Percentiles rank a stretch among this genome's conserved stretches.
phyloP scores from a whole-genome alignment of 148 eudicot species.

The Vaccinium darrowii region DNA sequence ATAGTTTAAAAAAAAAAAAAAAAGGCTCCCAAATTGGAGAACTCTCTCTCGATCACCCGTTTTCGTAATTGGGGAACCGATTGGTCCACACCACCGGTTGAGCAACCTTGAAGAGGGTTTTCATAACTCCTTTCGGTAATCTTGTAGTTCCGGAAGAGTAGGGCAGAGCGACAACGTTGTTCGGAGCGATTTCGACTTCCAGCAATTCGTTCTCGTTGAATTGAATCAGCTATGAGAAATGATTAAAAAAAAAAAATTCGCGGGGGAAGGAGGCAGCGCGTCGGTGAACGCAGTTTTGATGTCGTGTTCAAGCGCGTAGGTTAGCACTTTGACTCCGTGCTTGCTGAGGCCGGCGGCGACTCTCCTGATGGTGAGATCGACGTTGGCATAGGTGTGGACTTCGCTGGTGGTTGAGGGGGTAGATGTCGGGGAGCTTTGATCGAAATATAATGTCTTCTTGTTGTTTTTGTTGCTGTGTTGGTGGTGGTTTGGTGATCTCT shows the following conservation, averaged over 20 bases:
- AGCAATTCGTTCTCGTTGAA: too few species aligned
- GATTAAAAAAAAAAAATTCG: slow-evolving; percentile 21
- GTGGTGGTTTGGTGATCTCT: slow-evolving; percentile 20
- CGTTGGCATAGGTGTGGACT: slow-evolving; percentile 39
- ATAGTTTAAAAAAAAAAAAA: too few species aligned
- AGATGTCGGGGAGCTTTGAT: slow-evolving; percentile 49
- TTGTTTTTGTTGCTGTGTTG: background rate
- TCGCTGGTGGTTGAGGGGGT: slow-evolving; percentile 47
- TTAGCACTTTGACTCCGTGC: slow-evolving; percentile 31
- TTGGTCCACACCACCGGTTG: too few species aligned
- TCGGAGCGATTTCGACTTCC: too few species aligned
- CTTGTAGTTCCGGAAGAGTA: too few species aligned
- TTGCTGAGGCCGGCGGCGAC: slow-evolving; percentile 38
- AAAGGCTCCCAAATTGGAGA: too few species aligned
- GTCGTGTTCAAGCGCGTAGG: slow-evolving; percentile 25
- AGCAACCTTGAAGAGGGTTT: too few species aligned
- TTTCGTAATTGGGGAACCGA: too few species aligned
- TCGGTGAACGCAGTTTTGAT: slow-evolving; percentile 45
- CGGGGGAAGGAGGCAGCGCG: slow-evolving; percentile 19
- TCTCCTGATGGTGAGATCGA: slow-evolving; percentile 30
- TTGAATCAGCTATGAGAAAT: too few species aligned
- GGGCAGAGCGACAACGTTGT: too few species aligned
- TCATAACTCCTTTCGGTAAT: too few species aligned
- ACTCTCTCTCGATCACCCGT: too few species aligned
- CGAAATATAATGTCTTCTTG: slow-evolving; percentile 42